Conservation (phyloP, 2,329 filamentous ascomycete genomes). For the Aspergillus tanneri region DNA sequence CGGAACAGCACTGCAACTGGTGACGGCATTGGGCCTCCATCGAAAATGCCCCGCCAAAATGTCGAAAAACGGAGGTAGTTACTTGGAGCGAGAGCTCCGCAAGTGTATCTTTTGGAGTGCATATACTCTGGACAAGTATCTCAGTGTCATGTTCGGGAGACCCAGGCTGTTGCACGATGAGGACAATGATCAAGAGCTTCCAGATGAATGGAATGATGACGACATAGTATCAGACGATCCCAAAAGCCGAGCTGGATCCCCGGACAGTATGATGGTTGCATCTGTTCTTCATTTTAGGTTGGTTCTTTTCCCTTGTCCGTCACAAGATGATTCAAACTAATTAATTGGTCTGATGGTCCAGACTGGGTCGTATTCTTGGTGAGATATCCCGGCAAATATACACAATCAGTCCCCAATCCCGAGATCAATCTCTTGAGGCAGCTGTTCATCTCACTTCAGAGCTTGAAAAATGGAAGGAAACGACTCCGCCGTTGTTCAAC, state of each 20-base stretch:
- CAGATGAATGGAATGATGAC: constrained; percentile 56
- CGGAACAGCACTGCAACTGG: constrained; percentile 56
- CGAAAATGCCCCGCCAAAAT: constrained; percentile 31
- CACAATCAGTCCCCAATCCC: constrained; percentile 33
- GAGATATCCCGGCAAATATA: constrained; percentile 49
- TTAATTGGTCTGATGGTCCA: constrained; percentile 9
- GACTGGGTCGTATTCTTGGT: constrained; percentile 53
- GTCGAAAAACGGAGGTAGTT: constrained; percentile 30
- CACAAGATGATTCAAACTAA: neutral
- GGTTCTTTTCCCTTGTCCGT: constrained; percentile 8
- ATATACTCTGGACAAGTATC: constrained; percentile 63
- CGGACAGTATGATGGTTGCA: constrained; percentile 43
- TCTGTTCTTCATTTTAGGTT: constrained; percentile 41
- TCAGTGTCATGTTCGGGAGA: constrained; percentile 62
- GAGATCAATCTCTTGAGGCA: constrained; percentile 33
- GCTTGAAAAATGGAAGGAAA: constrained; percentile 39
- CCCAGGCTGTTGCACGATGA: constrained; percentile 62
- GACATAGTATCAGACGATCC: constrained; percentile 51
- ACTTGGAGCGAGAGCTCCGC: constrained; percentile 51
- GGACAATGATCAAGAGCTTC: constrained; percentile 63
- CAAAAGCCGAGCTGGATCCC: constrained; percentile 31
- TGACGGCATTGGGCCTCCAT: constrained; percentile 48
- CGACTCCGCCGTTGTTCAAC: constrained; percentile 37
- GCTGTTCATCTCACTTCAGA: constrained; percentile 36
- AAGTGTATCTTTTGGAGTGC: constrained; percentile 63